These are phyloP conservation scores for Penicillium decumbens DNA, from an alignment of 2,329 filamentous ascomycete species.

Conservation along the genomic window DNA sequence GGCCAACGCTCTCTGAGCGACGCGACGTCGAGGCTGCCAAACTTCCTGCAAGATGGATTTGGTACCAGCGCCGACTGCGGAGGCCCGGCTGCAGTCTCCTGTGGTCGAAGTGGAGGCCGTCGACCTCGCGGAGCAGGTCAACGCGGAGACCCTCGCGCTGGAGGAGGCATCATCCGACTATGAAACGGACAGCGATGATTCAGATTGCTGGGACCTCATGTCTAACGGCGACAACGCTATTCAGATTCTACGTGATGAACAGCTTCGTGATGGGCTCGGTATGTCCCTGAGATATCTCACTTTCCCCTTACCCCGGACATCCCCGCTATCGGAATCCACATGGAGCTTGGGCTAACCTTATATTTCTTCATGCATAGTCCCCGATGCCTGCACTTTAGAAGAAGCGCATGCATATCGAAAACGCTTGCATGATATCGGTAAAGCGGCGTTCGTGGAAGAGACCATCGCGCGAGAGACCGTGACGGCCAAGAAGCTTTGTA, in stretches of 20 bases:
- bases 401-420: constrained; percentile 66
- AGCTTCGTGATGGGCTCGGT: constrained; percentile 43
- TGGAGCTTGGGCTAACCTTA: constrained; percentile 13
- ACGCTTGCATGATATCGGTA: constrained; percentile 70
- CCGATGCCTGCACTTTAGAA: constrained; percentile 60
- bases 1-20: constrained; percentile 20
- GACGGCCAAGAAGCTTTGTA: constrained; percentile 76
- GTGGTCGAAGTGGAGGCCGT: constrained; percentile 37
- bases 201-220: constrained; percentile 56
- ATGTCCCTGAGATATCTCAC: constrained; percentile 34
- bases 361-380: constrained; percentile 25
- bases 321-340: constrained; percentile 20
- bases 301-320: constrained; percentile 17
- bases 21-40: constrained; percentile 32
- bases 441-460: constrained; percentile 67
- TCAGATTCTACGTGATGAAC: constrained; percentile 54
- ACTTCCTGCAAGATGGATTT: constrained; percentile 37
- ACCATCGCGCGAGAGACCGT: constrained; percentile 66
- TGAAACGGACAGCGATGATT: constrained; percentile 35
- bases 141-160: constrained; percentile 26
- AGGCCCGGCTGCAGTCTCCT: constrained; percentile 33
- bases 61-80: constrained; percentile 33
- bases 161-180: constrained; percentile 34
- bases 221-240: constrained; percentile 61
- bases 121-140: constrained; percentile 24